Evolutionary conservation across 257 asterid genomes (phyloP), one percentile per base, ranked within the genome.

Genomic region (Rhazya stricta): DNA sequence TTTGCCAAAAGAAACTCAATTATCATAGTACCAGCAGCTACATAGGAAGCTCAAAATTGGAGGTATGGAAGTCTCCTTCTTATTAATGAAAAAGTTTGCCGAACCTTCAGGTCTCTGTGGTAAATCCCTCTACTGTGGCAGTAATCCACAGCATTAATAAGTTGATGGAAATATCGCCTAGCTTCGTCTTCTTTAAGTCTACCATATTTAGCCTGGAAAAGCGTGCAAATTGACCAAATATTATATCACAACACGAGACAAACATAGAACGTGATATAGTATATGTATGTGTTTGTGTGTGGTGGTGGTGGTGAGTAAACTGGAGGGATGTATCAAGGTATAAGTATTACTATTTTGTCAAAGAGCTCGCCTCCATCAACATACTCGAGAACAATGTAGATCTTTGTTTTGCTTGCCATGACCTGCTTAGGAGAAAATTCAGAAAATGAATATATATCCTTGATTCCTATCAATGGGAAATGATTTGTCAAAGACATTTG

Each of bases 91-190:
- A 62, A 60, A 30, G 15, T 50, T 5, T 37, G 19, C 1, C 54
- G 51, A 67, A 89, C 97, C 96, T 92, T 92, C 84, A 92, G 86
- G 80, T 92, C 95, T 84, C 97, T 81, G 76, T 90, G 97, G 84
- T 81, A 90, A 70, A 91, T 88, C 18, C 96, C 96, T 85, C 97
- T 85, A 72, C 95, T 92, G 80, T 92, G 97, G 88, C 97, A 92
- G 80, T 86, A 90, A 81, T 92, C 97, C 70, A 92, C 94, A 72
- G 94, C 97, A 85, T 90, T 87, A 78, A 89, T 86, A 74, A 91
- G 91, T 79, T 91, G 97, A 72, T 91, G 97, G 79, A 90, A 88
- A 76, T 91, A 91, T 60, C 84, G 82, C 80, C 91, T 81, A 62
- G 96, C 96, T 71, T 71, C 88, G 45, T 79, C 91, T 82, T 92